These are phyloP conservation scores for Diplodia mutila DNA, from an alignment of 2,329 filamentous ascomycete genomes.

Conservation along the genomic window DNA sequence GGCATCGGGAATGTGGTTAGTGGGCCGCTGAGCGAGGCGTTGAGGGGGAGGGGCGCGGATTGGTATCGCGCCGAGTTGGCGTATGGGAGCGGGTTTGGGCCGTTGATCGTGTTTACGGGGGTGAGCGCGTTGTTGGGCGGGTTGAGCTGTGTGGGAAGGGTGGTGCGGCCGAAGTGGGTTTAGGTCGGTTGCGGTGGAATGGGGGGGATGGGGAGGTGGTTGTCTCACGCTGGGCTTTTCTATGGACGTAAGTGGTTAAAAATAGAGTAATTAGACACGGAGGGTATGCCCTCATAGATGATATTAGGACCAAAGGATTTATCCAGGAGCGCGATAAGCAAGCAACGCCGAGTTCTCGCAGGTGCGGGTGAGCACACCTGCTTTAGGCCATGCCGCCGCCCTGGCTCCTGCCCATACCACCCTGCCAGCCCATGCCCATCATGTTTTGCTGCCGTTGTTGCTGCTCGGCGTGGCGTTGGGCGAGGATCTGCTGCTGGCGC, in stretches of 20 bases:
- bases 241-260: no score
- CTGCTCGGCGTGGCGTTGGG: conserved; percentile 30
- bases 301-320: no score
- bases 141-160: conserved; percentile 32
- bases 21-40: conserved; percentile 54
- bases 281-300: no score
- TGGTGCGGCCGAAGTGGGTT: conserved; percentile 31
- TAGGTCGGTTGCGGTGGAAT: no score
- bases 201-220: no score
- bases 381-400: conserved; percentile 1
- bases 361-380: background rate
- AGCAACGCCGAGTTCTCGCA: background rate
- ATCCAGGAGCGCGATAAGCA: background rate
- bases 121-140: conserved; percentile 42
- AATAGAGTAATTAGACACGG: no score
- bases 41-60: conserved; percentile 35
- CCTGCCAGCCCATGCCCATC: conserved; percentile 24
- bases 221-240: no score
- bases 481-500: conserved; percentile 30
- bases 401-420: background rate
- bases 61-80: conserved; percentile 38
- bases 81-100: conserved; percentile 49
- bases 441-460: conserved; percentile 30
- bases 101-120: conserved; percentile 48
- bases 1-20: conserved; percentile 56